Conservation (phyloP, 1,284 basidiomycete species). For the Tilletia walkeri region DNA sequence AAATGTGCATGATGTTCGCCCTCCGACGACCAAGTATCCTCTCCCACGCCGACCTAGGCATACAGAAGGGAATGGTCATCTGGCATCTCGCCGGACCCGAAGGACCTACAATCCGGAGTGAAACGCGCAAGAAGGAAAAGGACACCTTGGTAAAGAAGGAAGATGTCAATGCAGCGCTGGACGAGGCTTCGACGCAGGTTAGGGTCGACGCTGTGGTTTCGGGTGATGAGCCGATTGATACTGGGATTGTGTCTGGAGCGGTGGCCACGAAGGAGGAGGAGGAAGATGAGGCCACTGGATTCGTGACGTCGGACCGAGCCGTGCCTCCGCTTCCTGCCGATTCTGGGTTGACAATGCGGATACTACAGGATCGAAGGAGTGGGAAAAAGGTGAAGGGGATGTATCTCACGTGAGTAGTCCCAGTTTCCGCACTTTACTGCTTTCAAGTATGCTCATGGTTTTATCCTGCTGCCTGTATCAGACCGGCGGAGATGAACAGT, state of each 20-base stretch:
- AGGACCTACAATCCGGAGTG: constrained; percentile 35
- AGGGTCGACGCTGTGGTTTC: constrained; percentile 28
- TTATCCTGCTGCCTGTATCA: constrained; percentile 18
- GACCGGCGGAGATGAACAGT: constrained; percentile 47
- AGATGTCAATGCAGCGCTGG: background rate
- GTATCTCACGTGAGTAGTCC: constrained; percentile 33
- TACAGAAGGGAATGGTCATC: constrained; percentile 51
- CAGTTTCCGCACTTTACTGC: background rate
- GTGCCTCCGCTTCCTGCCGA: constrained; percentile 25
- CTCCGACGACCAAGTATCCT: constrained; percentile 48
- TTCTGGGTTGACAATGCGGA: constrained; percentile 21
- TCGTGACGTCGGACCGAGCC: constrained; percentile 5
- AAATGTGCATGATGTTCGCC: constrained; percentile 55
- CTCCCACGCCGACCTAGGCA: constrained; percentile 49
- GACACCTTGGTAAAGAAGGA: background rate
- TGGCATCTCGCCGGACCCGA: constrained; percentile 39
- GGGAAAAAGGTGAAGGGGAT: constrained; percentile 52
- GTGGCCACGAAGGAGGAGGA: background rate
- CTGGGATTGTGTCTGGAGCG: background rate
- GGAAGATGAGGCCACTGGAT: too few species aligned
- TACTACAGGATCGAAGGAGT: constrained; percentile 35
- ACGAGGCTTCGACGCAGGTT: constrained; percentile 22
- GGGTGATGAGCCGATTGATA: constrained; percentile 1
- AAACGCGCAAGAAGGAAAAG: constrained; percentile 30
- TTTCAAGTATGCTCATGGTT: background rate